phyloP scores from a whole-genome alignment of 148 eudicot species.

The Vaccinium myrtillus region DNA sequence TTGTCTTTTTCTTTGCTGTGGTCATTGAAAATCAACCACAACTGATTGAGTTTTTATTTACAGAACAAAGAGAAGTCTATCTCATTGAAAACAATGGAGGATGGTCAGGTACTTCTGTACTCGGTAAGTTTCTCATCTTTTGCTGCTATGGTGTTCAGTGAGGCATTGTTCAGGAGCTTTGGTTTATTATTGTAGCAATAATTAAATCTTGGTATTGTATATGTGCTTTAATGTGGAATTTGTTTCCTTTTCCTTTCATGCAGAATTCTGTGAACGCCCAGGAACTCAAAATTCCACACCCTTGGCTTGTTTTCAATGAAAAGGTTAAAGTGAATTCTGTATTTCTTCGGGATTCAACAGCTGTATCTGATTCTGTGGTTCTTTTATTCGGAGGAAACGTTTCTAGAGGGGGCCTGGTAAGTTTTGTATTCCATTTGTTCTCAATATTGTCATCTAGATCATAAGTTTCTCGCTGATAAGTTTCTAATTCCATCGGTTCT shows the following conservation, averaged over 20 bases:
- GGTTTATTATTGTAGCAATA: conserved; percentile 1
- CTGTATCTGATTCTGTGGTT: conserved; percentile 82
- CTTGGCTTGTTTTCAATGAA: conserved; percentile 97
- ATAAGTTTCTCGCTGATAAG: conserved; percentile 35
- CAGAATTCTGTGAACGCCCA: conserved; percentile 92
- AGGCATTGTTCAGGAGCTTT: neutral
- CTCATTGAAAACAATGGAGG: conserved; percentile 95
- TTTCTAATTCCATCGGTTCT: conserved; percentile 14
- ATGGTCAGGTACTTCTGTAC: conserved; percentile 82
- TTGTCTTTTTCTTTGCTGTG: neutral
- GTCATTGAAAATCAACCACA: neutral
- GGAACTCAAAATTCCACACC: conserved; percentile 68
- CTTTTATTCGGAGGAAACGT: conserved; percentile 84
- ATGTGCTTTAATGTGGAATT: conserved; percentile 1
- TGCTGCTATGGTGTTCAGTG: neutral
- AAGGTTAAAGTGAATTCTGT: conserved; percentile 94
- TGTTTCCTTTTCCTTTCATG: conserved; percentile 1
- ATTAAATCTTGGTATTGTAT: neutral
- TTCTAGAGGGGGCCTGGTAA: conserved; percentile 66
- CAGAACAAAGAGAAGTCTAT: conserved; percentile 92
- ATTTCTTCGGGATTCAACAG: conserved; percentile 90
- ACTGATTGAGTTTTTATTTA: conserved; percentile 19
- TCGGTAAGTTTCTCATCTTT: conserved; percentile 48
- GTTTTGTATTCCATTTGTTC: conserved; percentile 15
- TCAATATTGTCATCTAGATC: neutral